A percentile compares a stretch with the other conserved stretches of the same genome.
Evolutionary conservation across 257 asterid species (phyloP).

Genomic region (Gentiana straminea): DNA sequence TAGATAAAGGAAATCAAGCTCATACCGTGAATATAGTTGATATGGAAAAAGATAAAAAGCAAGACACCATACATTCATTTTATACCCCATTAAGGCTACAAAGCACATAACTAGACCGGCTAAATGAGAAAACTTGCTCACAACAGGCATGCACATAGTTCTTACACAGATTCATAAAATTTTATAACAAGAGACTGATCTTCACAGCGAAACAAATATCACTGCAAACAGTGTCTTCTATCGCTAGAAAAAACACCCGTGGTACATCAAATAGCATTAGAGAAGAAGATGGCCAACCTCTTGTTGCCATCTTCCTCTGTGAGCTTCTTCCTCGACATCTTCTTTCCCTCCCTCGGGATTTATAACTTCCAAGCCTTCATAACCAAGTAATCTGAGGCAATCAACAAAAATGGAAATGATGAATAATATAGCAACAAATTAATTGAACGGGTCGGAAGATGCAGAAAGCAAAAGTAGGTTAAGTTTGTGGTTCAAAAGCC

Average conservation of each 20-base stretch:
- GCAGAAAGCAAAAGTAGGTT: neutral
- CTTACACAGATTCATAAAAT: too few species aligned
- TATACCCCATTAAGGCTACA: too few species aligned
- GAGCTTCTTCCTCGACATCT: conserved; percentile 89
- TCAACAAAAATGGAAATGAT: conserved; percentile 1
- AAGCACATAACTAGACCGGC: too few species aligned
- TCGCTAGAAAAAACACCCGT: too few species aligned
- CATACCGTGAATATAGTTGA: neutral
- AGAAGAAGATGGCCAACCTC: conserved; percentile 33
- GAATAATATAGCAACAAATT: conserved; percentile 2
- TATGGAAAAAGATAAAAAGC: neutral
- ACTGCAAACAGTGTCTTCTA: too few species aligned
- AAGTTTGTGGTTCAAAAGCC: neutral
- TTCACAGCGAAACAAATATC: too few species aligned
- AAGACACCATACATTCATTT: too few species aligned
- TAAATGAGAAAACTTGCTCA: too few species aligned
- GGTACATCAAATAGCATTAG: neutral
- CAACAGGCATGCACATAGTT: too few species aligned
- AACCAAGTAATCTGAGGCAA: conserved; percentile 47
- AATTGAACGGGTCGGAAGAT: conserved; percentile 4
- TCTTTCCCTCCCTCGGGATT: conserved; percentile 92
- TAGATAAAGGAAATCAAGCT: conserved; percentile 14
- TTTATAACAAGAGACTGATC: too few species aligned
- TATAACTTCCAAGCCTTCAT: conserved; percentile 85
- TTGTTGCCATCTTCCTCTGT: conserved; percentile 73